Evolutionary conservation across 2,329 filamentous ascomycete genomes (phyloP).

Genomic region (Aspergillus fumigatus): DNA sequence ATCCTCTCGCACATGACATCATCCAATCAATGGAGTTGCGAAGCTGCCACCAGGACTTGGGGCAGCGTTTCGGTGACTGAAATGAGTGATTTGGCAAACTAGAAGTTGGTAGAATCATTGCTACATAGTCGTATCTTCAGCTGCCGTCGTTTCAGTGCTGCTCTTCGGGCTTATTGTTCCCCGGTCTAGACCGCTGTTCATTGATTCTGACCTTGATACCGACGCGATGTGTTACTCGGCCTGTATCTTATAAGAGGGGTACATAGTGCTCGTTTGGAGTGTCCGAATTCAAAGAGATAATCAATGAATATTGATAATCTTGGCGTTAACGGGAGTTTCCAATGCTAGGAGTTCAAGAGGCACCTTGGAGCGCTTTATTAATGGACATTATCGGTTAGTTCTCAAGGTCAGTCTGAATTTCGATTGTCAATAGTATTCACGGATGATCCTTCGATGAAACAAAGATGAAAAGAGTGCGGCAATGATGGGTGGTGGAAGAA

Average conservation of each 20-base stretch:
- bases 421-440: not conserved
- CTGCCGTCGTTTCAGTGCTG: not conserved
- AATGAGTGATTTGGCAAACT: not conserved
- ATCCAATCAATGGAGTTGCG: not conserved
- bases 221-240: not conserved
- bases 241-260: not conserved
- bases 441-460: not conserved
- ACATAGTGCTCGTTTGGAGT: not conserved
- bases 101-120: not conserved
- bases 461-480: not conserved
- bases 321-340: not conserved
- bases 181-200: not conserved
- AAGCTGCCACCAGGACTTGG: not conserved
- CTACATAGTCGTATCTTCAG: not conserved
- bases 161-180: not conserved
- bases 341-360: not conserved
- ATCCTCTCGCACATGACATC: not conserved
- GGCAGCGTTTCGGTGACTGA: not conserved
- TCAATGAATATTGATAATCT: not conserved
- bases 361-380: too few relatives aligned
- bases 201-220: not conserved
- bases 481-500: not conserved
- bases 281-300: not conserved
- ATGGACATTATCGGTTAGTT: too few relatives aligned
- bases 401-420: not conserved